Evolutionary conservation across 2,329 filamentous ascomycete genomes (phyloP).

Genomic region (Xylariaceae sp.): DNA sequence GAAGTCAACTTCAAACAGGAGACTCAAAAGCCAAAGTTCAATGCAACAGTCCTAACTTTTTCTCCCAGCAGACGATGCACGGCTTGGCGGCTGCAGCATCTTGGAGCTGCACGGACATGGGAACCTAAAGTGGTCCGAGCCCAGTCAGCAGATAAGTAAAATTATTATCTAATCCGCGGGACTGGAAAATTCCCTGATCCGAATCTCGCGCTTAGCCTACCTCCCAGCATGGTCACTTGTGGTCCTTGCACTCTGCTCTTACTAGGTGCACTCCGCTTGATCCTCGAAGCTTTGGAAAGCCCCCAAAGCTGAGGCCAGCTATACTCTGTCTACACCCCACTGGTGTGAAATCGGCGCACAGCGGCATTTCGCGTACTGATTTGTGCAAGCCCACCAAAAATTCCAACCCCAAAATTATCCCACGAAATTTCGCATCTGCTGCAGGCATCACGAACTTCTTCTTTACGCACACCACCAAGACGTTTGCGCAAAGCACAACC

Average conservation of each 20-base stretch:
- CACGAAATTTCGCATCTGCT: constrained; percentile 3
- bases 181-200: no score
- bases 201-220: no score
- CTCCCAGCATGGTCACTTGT: no score
- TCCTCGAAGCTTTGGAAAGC: no score
- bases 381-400: constrained; percentile 15
- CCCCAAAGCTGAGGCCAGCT: no score
- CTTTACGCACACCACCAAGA: constrained; percentile 22
- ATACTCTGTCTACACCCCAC: no score
- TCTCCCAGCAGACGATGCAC: constrained; percentile 4
- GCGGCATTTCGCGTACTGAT: constrained; percentile 14
- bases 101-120: background rate
- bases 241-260: no score
- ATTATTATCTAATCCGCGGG: no score
- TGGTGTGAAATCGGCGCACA: no score
- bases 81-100: constrained; percentile 1
- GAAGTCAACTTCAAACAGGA: background rate
- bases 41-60: constrained; percentile 1
- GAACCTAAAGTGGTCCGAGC: background rate
- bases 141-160: no score
- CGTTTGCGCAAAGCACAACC: constrained; percentile 22
- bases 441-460: constrained; percentile 36
- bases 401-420: constrained; percentile 15
- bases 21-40: background rate
- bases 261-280: no score